Conservation (phyloP, 2,329 filamentous ascomycete genomes). For the Neophaeococcomyces mojaviensis region DNA sequence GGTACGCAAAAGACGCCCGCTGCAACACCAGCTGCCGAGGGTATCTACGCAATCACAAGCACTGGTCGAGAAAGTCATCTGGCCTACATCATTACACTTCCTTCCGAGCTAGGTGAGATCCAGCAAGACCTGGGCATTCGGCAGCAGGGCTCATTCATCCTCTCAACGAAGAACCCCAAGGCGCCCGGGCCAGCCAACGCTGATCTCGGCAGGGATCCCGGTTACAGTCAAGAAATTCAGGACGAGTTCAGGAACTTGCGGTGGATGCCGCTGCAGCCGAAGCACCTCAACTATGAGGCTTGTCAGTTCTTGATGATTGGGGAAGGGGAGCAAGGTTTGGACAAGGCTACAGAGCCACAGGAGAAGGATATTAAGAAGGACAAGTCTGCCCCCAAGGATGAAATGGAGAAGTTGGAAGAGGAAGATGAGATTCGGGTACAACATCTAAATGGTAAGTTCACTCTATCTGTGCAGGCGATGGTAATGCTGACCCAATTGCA, state of each 20-base stretch:
- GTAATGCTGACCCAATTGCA: constrained; percentile 21
- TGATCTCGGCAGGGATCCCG: constrained; percentile 55
- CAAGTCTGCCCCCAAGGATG: constrained; percentile 53
- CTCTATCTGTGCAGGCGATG: not conserved
- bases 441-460: constrained; percentile 44
- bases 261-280: constrained; percentile 67
- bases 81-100: constrained; percentile 71
- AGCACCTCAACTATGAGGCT: constrained; percentile 66
- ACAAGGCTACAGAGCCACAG: constrained; percentile 50
- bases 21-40: constrained; percentile 71
- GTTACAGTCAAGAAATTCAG: constrained; percentile 64
- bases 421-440: constrained; percentile 65
- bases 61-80: constrained; percentile 67
- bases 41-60: constrained; percentile 72
- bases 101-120: constrained; percentile 59
- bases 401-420: constrained; percentile 66
- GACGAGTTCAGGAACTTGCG: constrained; percentile 65
- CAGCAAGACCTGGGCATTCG: constrained; percentile 68
- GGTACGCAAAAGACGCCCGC: constrained; percentile 62
- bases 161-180: constrained; percentile 74
- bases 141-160: constrained; percentile 65
- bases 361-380: constrained; percentile 42
- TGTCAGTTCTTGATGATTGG: constrained; percentile 75
- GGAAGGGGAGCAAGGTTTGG: constrained; percentile 33
- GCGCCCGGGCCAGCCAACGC: constrained; percentile 58